These are phyloP conservation scores for Mucor irregularis DNA, from an alignment of 371 early-diverging fungal genomes.

Conservation along the genomic window DNA sequence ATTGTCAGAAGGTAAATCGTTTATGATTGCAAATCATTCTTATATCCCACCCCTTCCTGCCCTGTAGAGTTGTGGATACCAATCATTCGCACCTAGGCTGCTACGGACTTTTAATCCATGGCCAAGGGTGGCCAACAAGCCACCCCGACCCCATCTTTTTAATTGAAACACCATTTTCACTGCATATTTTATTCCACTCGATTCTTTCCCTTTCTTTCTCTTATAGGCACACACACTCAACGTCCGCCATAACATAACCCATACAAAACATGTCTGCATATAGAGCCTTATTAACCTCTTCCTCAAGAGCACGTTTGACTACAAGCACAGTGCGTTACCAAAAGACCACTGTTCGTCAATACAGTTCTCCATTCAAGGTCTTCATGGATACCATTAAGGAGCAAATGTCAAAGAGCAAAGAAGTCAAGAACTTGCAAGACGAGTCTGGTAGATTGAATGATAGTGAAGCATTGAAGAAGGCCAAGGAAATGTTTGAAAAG, in stretches of 20 bases:
- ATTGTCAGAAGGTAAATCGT: no score
- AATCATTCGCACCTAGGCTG: no score
- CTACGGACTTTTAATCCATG: not conserved
- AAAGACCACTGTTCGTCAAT: conserved; percentile 34
- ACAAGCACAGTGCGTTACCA: conserved; percentile 9
- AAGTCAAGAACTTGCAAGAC: conserved; percentile 88
- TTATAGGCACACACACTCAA: not conserved
- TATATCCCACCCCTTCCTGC: no score
- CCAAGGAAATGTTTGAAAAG: conserved; percentile 80
- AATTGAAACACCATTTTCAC: not conserved
- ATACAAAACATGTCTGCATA: conserved; percentile 8
- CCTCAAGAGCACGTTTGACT: conserved; percentile 9
- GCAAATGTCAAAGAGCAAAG: conserved; percentile 92
- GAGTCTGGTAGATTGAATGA: conserved; percentile 79
- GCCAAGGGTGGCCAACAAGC: conserved; percentile 10
- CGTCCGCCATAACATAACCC: no score
- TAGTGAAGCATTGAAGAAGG: conserved; percentile 85
- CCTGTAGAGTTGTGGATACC: no score
- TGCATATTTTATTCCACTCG: conserved; percentile 8
- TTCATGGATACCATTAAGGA: conserved; percentile 87
- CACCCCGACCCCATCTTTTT: conserved; percentile 7
- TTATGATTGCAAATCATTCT: no score
- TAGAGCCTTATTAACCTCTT: conserved; percentile 18
- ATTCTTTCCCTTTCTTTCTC: conserved; percentile 8
- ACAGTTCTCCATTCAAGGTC: conserved; percentile 47